Base-by-base conservation (phyloP, 1,284 basidiomycete species). In the Ceratobasidium sp. region DNA sequence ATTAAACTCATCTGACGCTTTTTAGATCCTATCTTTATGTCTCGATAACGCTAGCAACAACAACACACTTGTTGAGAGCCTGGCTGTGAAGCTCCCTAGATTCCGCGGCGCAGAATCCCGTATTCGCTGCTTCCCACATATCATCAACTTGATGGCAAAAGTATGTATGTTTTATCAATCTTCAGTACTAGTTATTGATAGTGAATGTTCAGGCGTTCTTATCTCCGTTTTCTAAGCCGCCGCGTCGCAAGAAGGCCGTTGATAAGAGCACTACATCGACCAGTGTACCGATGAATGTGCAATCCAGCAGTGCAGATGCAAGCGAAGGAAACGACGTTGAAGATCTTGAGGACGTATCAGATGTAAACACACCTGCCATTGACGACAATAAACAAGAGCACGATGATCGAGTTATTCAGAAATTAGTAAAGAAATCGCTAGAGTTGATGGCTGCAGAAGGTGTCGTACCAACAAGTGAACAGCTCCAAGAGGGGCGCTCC, bases 131-230 rank as follows among this genome's bases (percentile, higher is more conserved):
- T 54, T 57, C 1, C 36, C 66, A 3, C 66, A 57, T 41, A 69
- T 69, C n/a, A n/a, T 57, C 3, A 69, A 69, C 41, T 45, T 57
- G 19, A 69, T 69, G 66, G 66, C 66, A 11, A 69, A 69, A 41
- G 66, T 69, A 19, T 15, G 48, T 54, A 5, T 44, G 24, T n/a
- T 41, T 4, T 11, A 41, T 5, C 31, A 9, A 8, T 15, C 41
- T 24, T 5, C 11, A 11, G 36, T 41, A 41, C 11, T 41, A 41
- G n/a, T n/a, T n/a, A n/a, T n/a, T 41, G 36, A 41, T 41, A 41
- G 6, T 41, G 6, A 60, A 19, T 17, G 6, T 29, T 14, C 15
- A 48, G 62, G 47, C 9, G 22, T 64, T 64, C 29, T 15, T 64
- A 24, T 64, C 62, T 14, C 47, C 48, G 1, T 64, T 64, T 24